Percentiles rank a stretch among this genome's conserved stretches.
Evolutionary conservation across 2,329 filamentous ascomycete species (phyloP).

Genomic region (Aspergillus fijiensis): DNA sequence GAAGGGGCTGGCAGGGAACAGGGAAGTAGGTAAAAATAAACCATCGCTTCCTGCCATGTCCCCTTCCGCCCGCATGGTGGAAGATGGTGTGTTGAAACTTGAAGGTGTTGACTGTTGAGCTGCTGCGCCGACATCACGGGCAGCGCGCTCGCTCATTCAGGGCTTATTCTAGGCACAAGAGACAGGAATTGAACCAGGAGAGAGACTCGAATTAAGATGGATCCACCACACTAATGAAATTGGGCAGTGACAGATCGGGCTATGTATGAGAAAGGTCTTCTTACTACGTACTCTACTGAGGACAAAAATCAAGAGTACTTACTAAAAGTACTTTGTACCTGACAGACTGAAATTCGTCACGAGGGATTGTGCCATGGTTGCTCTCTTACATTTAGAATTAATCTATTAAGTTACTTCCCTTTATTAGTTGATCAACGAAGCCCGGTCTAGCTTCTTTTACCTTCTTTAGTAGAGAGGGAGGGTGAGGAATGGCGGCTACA

Average conservation of each 20-base stretch:
- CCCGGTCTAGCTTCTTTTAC: too few species aligned
- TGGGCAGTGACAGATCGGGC: slow-evolving; percentile 18
- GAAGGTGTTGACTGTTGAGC: not conserved
- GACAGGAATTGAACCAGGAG: not conserved
- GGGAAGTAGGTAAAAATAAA: not conserved
- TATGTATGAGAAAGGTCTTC: slow-evolving; percentile 10
- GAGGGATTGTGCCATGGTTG: not conserved
- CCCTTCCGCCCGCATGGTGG: not conserved
- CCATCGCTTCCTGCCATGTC: not conserved
- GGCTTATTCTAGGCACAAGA: slow-evolving; percentile 8
- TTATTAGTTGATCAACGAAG: too few species aligned
- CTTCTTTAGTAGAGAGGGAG: too few species aligned
- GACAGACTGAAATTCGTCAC: not conserved
- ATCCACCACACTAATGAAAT: not conserved
- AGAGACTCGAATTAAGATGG: not conserved
- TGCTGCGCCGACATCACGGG: slow-evolving; percentile 12
- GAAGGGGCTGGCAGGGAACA: not conserved
- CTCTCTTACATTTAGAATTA: too few species aligned
- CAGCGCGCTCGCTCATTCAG: slow-evolving; percentile 8
- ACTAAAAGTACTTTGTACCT: too few species aligned
- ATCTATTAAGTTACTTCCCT: too few species aligned
- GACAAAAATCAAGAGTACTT: too few species aligned
- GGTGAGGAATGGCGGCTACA: not conserved
- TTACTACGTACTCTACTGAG: too few species aligned
- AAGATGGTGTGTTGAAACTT: not conserved